Evolutionary conservation across 495 filamentous ascomycete species (phyloP), one percentile per base, ranked within the genome.

Genomic region (Hyaloscypha hepaticicola): DNA sequence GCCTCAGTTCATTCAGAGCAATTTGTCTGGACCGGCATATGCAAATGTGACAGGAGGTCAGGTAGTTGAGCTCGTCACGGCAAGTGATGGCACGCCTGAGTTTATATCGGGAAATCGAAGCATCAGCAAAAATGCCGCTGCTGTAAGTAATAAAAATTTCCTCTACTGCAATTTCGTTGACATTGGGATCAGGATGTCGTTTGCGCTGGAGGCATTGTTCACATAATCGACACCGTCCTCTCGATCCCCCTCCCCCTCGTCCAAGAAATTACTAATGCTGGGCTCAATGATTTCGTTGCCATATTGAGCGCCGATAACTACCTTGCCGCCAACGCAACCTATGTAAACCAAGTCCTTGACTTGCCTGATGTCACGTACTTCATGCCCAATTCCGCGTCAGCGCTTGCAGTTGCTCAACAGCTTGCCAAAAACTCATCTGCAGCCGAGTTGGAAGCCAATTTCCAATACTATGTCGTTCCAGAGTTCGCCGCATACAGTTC

Each of bases 121-220:
- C 8, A 50, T 63, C 21, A 66, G 66, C 38, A 69, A 71, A 14
- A 67, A 61, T 16, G 52, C 70, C 22, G 41, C 59, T 19, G 16
- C 38, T 1, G 63, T 61, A 60, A 50, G 58, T 61, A 11, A 9
- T 41, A n/a, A 51, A 52, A 33, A 3, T 7, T 16, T 0, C 3
- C 19, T 45, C 21, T 55, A 12, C 6, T 25, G 22, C 6, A 38
- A 3, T 28, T 29, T 8, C 31, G 25, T 12, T 63, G 33, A 63
- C 24, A 22, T 26, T 57, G 27, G 19, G 21, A 27, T 1, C 49
- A 75, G 74, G 71, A 83, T 63, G 55, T 79, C 29, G 72, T 76
- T 48, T 83, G 78, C 70, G 75, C 71, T 29, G 75, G 76, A 24
- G 80, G 80, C 50, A 70, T 82, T 6, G 68, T 81, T 24, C 80